Percentiles rank a stretch among this genome's conserved stretches.
Conservation (phyloP, 2,329 filamentous ascomycete species). For the Fusarium tricinctum region DNA sequence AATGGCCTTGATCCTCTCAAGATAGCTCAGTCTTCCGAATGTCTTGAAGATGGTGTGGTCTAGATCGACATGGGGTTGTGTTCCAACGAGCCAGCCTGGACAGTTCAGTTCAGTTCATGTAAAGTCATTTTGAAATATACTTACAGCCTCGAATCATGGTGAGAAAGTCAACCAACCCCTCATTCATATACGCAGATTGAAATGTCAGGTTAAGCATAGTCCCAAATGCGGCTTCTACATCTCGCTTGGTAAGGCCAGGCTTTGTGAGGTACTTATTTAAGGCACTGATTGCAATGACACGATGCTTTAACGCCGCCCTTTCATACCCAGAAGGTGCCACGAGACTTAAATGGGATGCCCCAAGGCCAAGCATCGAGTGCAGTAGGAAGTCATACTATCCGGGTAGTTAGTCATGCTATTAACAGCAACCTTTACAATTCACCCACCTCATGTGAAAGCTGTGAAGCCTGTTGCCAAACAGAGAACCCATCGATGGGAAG, state of each 20-base stretch:
- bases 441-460: conserved; percentile 56
- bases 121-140: conserved; percentile 12
- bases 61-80: conserved; percentile 34
- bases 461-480: conserved; percentile 56
- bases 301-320: conserved; percentile 53
- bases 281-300: conserved; percentile 55
- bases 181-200: conserved; percentile 57
- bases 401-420: not conserved
- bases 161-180: conserved; percentile 58
- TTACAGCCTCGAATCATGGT: conserved; percentile 57
- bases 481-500: conserved; percentile 55
- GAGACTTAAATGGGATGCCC: conserved; percentile 56
- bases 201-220: conserved; percentile 56
- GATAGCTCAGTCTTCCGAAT: conserved; percentile 49
- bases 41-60: conserved; percentile 46
- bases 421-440: not conserved
- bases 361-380: conserved; percentile 59
- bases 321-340: conserved; percentile 43
- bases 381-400: conserved; percentile 58
- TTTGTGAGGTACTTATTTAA: conserved; percentile 55
- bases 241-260: conserved; percentile 47
- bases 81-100: conserved; percentile 50
- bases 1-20: conserved; percentile 48
- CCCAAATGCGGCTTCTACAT: conserved; percentile 57
- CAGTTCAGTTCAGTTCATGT: not conserved